Percentiles rank a stretch among this genome's conserved stretches.
Evolutionary conservation across 2,329 filamentous ascomycete genomes (phyloP).

Genomic region (Monosporascus sp.): DNA sequence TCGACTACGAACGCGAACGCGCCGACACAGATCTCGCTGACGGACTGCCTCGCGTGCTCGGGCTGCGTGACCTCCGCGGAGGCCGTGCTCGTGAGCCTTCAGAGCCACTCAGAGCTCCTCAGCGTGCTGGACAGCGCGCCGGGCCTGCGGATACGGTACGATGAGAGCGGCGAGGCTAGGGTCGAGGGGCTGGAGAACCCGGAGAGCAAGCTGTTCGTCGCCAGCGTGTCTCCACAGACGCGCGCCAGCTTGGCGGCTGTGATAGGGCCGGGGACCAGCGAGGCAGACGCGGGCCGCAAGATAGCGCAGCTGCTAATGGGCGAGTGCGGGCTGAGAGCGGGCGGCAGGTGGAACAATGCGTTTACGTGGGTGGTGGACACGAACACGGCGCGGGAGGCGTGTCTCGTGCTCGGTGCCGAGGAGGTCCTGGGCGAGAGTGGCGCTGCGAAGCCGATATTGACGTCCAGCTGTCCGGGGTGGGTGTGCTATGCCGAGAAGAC

Average conservation of each 20-base stretch:
- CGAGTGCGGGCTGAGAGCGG: slow-evolving; percentile 59
- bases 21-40: slow-evolving; percentile 89
- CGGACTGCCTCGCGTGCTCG: slow-evolving; percentile 94
- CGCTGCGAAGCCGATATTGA: slow-evolving; percentile 60
- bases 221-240: slow-evolving; percentile 87
- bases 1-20: slow-evolving; percentile 48
- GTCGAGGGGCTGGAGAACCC: slow-evolving; percentile 51
- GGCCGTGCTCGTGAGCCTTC: slow-evolving; percentile 90
- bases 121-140: slow-evolving; percentile 68
- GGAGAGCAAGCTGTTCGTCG: slow-evolving; percentile 76
- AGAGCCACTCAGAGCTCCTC: slow-evolving; percentile 89
- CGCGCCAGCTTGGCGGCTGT: slow-evolving; percentile 84
- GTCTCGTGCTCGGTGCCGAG: slow-evolving; percentile 72
- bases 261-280: slow-evolving; percentile 65
- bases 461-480: slow-evolving; percentile 93
- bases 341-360: slow-evolving; percentile 66
- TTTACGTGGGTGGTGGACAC: slow-evolving; percentile 93
- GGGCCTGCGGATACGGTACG: slow-evolving; percentile 35
- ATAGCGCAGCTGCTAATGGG: slow-evolving; percentile 75
- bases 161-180: slow-evolving; percentile 26
- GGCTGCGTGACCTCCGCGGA: slow-evolving; percentile 97
- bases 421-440: slow-evolving; percentile 51
- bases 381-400: slow-evolving; percentile 74
- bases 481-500: slow-evolving; percentile 99
- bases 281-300: slow-evolving; percentile 72